These are phyloP conservation scores for Pichia eremophila DNA, from an alignment of 805 yeast species.

Conservation along the genomic window DNA sequence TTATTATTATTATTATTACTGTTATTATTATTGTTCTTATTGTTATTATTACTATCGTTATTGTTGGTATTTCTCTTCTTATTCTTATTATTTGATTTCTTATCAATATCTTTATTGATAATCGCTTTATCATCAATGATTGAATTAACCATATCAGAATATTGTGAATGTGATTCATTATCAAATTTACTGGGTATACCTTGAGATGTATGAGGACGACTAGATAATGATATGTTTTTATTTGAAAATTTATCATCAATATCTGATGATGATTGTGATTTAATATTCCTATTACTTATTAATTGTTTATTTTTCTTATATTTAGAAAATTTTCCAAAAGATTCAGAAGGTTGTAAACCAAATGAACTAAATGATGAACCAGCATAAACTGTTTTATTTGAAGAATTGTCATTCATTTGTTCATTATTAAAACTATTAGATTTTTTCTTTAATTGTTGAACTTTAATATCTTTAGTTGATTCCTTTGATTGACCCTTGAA, in stretches of 20 bases:
- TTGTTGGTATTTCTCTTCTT: not conserved
- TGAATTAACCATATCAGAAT: conserved; percentile 12
- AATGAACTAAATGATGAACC: conserved; percentile 11
- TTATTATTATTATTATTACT: not conserved
- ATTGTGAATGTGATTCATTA: conserved; percentile 4
- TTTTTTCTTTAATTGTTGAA: not conserved
- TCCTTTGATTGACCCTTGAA: too few relatives aligned
- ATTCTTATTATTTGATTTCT: not conserved
- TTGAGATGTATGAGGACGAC: conserved; percentile 6
- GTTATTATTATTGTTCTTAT: not conserved
- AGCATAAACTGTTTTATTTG: conserved; percentile 4
- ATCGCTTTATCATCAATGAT: conserved; percentile 5
- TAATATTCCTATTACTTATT: not conserved
- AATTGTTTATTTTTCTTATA: conserved; percentile 1
- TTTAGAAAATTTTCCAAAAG: conserved; percentile 8
- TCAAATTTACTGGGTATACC: not conserved
- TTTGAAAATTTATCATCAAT: not conserved
- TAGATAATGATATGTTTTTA: not conserved
- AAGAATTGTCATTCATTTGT: not conserved
- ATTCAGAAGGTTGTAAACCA: conserved; percentile 6
- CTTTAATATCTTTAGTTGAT: not conserved
- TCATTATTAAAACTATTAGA: not conserved
- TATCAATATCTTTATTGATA: not conserved
- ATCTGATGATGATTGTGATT: conserved; percentile 1
- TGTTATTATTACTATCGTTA: not conserved